Conservation (phyloP, 371 early-diverging fungal genomes). For the Umbelopsis sp. region DNA sequence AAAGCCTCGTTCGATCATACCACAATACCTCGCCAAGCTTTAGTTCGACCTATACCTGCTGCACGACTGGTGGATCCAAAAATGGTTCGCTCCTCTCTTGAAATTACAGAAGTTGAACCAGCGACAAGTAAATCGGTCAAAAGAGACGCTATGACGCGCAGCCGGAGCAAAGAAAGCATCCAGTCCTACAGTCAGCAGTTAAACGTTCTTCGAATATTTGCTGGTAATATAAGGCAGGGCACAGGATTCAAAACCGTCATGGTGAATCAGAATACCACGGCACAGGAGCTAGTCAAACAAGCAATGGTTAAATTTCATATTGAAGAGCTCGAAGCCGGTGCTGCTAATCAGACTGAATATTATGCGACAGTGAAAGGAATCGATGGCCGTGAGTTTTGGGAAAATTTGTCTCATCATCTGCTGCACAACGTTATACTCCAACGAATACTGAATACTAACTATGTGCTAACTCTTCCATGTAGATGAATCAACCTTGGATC, state of each 20-base stretch:
- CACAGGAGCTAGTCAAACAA: constrained; percentile 56
- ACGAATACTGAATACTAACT: background rate
- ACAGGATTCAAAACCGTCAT: constrained; percentile 52
- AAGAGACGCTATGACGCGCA: constrained; percentile 1
- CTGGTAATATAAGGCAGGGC: constrained; percentile 56
- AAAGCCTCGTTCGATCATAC: background rate
- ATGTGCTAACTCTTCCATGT: background rate
- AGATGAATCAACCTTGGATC: constrained; percentile 60
- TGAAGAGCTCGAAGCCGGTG: constrained; percentile 22
- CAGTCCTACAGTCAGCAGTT: constrained; percentile 29
- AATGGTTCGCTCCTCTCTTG: background rate
- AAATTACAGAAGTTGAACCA: constrained; percentile 10
- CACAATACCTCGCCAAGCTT: background rate
- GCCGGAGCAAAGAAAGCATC: constrained; percentile 36
- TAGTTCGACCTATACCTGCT: background rate
- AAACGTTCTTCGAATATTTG: constrained; percentile 42
- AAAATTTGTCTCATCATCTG: too few species aligned
- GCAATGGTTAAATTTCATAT: constrained; percentile 50
- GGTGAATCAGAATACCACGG: constrained; percentile 50
- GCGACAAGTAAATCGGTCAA: constrained; percentile 5
- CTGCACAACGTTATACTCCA: too few species aligned
- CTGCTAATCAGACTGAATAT: constrained; percentile 42
- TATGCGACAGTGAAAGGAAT: constrained; percentile 57
- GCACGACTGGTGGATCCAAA: constrained; percentile 1
- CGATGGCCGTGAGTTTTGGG: constrained; percentile 54